Base-by-base conservation (phyloP, 2,329 filamentous ascomycete genomes). In the Kalmusia sp. region DNA sequence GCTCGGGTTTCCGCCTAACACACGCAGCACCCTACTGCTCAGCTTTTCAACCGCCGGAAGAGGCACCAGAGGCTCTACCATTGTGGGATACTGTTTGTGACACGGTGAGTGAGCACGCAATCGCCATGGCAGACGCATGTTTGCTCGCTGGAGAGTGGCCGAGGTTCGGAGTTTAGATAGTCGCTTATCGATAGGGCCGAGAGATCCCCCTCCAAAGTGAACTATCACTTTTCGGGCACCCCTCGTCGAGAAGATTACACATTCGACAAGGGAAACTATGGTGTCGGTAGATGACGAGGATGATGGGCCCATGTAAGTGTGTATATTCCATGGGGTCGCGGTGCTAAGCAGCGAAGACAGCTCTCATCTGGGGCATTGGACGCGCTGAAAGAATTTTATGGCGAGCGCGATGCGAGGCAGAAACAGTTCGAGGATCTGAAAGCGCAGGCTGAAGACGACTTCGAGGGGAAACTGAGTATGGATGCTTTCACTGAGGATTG, bases 1-100 rank as follows among this genome's bases (percentile, higher is more conserved):
- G 69, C 90, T 86, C 11, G 95, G 93, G 75, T 99, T 99, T 7
- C 90, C 92, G 53, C 89, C 95, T 15, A 98, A 80, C 57, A 99
- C 90, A 51, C 95, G 85, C 58, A 96, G 88, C 38, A 93, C 89
- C 12, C 84, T 80, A 17, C 89, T 84, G 68, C 90, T 93, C 49
- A 98, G 81, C 55, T 89, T 86, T 75, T 93, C 87, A 45, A 96
- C 84, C 55, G 89, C 86, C 4, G 87, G 87, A 12, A 98, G 82
- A 15, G 82, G 73, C 24, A 84, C 81, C 6, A 92, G 80, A 57
- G 84, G 80, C 30, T 80, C 76, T 51, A 85, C 81, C 87, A 90
- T 91, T 24, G 59, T 80, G 49, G 58, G 67, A 51, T 68, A 67
- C 12, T 61, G 43, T 62, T 55, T 67, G 39, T 58, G 57, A 27